Base-by-base conservation (phyloP, 2,329 filamentous ascomycete genomes). In the Microdochium paspali region DNA sequence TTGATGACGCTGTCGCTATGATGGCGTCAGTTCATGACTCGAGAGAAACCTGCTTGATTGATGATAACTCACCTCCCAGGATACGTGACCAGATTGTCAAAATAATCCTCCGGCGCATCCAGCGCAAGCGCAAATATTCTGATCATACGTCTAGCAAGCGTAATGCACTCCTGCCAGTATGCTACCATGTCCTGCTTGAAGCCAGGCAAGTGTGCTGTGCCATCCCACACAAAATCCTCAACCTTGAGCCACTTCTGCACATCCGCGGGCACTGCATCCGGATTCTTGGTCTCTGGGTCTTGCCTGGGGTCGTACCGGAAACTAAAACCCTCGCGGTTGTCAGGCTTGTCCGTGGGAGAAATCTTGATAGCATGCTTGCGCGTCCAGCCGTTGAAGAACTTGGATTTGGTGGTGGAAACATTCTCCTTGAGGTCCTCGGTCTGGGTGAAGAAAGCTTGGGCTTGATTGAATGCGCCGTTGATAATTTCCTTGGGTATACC, bases 1-100 rank as follows among this genome's bases (percentile, higher is more conserved):
- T 54, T 59, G 24, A 55, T 54, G 23, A 54, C 53, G 25, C 54
- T 57, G 45, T 59, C 56, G 9, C 53, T 10, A 52, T 46, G 65
- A 51, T 28, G 65, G 51, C 28, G 50, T 56, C 5, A 69, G 72
- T 48, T 75, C 75, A 50, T 70, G 69, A 47, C 72, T 53, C 30
- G 65, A 53, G n/a, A 61, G 53, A 52, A 66, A 56, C 2, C 58
- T 62, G 12, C 54, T 40, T 4, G 46, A 30, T 23, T 56, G 59
- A 58, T 44, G 55, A 53, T 15, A 47, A 46, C 28, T 53, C 51
- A 2, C 1, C 64, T 62, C 24, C 64, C 63, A 0, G 63, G 64
- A 4, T 54, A 49, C 3, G 51, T 51, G 26, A 57, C 54, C 49
- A 60, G 65, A 44, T 61, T 55, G 48, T 69, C 68, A 49, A 71